Evolutionary conservation across 306 rosid genomes (phyloP).

Genomic region (Macrotyloma uniflorum): DNA sequence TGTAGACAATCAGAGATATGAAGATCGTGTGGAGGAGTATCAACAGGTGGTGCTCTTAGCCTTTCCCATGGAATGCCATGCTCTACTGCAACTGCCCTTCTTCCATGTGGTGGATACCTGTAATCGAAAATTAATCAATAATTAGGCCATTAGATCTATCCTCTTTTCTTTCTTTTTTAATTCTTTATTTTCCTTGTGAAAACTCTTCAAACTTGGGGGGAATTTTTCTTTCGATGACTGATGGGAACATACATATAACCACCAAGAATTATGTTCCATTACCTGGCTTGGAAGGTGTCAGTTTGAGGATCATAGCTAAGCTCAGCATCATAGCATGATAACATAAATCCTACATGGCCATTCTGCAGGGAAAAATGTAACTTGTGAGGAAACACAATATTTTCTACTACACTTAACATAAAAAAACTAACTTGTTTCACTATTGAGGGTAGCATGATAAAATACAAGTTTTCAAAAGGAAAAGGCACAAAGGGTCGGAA

Average conservation of each 20-base stretch:
- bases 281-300: conserved; percentile 96
- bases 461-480: not conserved
- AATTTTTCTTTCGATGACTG: not conserved
- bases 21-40: conserved; percentile 77
- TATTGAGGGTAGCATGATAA: not conserved
- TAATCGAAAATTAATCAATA: conserved; percentile 31
- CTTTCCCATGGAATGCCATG: conserved; percentile 79
- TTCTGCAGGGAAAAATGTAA: conserved; percentile 56
- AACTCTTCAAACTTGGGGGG: not conserved
- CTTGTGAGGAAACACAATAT: conserved; percentile 21
- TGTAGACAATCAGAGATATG: conserved; percentile 74
- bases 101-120: conserved; percentile 96
- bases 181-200: not conserved
- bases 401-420: not conserved
- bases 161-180: not conserved
- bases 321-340: conserved; percentile 98
- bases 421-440: conserved; percentile 23
- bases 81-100: conserved; percentile 72
- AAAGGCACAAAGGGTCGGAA: not conserved
- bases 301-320: conserved; percentile 75
- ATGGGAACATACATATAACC: conserved; percentile 15
- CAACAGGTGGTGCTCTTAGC: conserved; percentile 80
- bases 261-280: conserved; percentile 34
- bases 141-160: conserved; percentile 34
- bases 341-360: conserved; percentile 93